phyloP scores from a whole-genome alignment of 2,329 filamentous ascomycete species.

The Cordyceps cateniannulata region DNA sequence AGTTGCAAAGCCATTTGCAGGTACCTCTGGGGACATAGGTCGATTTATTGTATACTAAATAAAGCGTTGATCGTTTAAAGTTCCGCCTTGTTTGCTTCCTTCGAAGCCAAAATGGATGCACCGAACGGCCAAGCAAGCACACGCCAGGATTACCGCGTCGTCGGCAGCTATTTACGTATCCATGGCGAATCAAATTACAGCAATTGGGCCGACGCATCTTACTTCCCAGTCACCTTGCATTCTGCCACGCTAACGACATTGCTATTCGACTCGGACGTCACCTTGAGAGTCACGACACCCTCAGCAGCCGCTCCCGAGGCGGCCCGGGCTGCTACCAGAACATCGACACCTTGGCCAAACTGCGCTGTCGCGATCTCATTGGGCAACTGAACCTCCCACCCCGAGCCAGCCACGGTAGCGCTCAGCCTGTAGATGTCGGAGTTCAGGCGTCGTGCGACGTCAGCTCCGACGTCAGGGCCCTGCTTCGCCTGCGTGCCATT shows the following conservation, averaged over 20 bases:
- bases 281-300: constrained; percentile 36
- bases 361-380: constrained; percentile 34
- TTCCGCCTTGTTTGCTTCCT: too few species aligned
- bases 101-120: too few species aligned
- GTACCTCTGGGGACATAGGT: too few species aligned
- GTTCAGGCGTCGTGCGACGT: constrained; percentile 32
- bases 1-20: too few species aligned
- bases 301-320: constrained; percentile 23
- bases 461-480: constrained; percentile 21
- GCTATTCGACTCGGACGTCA: constrained; percentile 39
- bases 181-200: background rate
- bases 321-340: constrained; percentile 36
- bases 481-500: background rate
- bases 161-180: too few species aligned
- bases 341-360: constrained; percentile 32
- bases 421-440: constrained; percentile 43
- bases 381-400: constrained; percentile 39
- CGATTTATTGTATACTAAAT: too few species aligned
- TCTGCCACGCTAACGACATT: constrained; percentile 22
- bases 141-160: too few species aligned
- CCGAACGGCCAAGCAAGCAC: too few species aligned
- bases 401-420: constrained; percentile 35
- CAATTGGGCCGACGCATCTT: background rate
- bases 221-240: constrained; percentile 22
- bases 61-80: too few species aligned